A percentile compares a stretch with the other conserved stretches of the same genome.
Conservation (phyloP, 2,329 filamentous ascomycete genomes). For the Ophiostoma piceae region DNA sequence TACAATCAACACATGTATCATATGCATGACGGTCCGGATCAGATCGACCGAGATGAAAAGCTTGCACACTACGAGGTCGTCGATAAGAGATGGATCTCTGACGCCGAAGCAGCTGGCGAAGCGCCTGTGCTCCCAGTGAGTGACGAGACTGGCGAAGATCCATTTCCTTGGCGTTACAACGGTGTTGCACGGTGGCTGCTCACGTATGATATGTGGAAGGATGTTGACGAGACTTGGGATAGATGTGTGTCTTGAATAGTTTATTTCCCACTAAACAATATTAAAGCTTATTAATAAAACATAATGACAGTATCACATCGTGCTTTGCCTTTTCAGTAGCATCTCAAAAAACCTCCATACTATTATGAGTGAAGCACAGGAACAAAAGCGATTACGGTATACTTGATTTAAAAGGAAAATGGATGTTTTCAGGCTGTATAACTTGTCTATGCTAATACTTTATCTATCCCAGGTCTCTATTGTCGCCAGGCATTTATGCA, state of each 20-base stretch:
- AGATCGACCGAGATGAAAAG: slow-evolving; percentile 22
- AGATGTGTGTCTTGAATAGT: background rate
- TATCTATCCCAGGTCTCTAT: background rate
- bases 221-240: slow-evolving; percentile 19
- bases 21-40: slow-evolving; percentile 25
- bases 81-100: slow-evolving; percentile 22
- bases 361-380: too few relatives aligned
- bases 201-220: slow-evolving; percentile 27
- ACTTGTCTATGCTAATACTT: background rate
- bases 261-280: too few relatives aligned
- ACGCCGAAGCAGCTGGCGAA: background rate
- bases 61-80: slow-evolving; percentile 15
- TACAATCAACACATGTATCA: slow-evolving; percentile 28
- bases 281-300: too few relatives aligned
- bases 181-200: slow-evolving; percentile 26
- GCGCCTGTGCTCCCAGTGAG: slow-evolving; percentile 10
- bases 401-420: too few relatives aligned
- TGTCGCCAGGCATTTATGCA: background rate
- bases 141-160: slow-evolving; percentile 24
- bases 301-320: too few relatives aligned
- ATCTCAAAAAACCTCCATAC: too few relatives aligned
- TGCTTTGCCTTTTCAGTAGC: too few relatives aligned
- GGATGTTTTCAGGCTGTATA: too few relatives aligned
- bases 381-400: too few relatives aligned
- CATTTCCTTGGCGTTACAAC: slow-evolving; percentile 26